Percentiles rank a stretch among this genome's conserved stretches.
These are phyloP conservation scores for Handroanthus guayacan DNA, from an alignment of 257 asterid genomes.

Conservation along the genomic window DNA sequence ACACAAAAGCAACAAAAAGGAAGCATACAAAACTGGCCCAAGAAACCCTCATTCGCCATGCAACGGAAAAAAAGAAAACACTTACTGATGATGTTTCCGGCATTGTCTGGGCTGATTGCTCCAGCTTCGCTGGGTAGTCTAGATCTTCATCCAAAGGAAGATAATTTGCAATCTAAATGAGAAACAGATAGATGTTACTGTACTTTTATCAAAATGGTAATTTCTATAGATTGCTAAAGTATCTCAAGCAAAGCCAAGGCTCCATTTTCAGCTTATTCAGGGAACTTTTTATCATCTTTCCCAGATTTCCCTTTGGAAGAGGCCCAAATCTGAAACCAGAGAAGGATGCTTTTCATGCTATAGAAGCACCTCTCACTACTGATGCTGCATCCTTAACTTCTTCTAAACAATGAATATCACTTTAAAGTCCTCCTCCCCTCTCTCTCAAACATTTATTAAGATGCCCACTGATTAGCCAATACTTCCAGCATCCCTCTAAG, in stretches of 20 bases:
- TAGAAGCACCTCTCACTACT: background rate
- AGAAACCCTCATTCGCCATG: constrained; percentile 22
- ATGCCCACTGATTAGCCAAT: background rate
- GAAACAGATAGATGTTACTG: constrained; percentile 36
- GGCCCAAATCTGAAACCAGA: constrained; percentile 19
- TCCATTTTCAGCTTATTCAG: constrained; percentile 5
- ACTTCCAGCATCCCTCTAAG: background rate
- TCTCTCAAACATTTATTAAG: background rate
- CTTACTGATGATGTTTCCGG: constrained; percentile 77
- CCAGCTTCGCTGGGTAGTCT: constrained; percentile 90
- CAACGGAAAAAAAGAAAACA: constrained; percentile 27
- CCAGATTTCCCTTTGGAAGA: background rate
- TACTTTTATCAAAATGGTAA: constrained; percentile 9
- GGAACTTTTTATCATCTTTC: constrained; percentile 2
- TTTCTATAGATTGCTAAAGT: constrained; percentile 24
- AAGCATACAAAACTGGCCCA: background rate
- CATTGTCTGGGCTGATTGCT: constrained; percentile 65
- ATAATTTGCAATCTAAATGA: constrained; percentile 86
- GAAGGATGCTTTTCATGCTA: background rate
- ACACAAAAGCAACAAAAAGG: constrained; percentile 14
- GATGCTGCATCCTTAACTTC: background rate
- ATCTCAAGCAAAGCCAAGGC: constrained; percentile 29
- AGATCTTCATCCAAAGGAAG: constrained; percentile 88
- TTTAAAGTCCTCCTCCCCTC: background rate
- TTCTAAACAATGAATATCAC: background rate